Evolutionary conservation across 495 filamentous ascomycete species (phyloP).

Genomic region (Daldinia bambusicola): DNA sequence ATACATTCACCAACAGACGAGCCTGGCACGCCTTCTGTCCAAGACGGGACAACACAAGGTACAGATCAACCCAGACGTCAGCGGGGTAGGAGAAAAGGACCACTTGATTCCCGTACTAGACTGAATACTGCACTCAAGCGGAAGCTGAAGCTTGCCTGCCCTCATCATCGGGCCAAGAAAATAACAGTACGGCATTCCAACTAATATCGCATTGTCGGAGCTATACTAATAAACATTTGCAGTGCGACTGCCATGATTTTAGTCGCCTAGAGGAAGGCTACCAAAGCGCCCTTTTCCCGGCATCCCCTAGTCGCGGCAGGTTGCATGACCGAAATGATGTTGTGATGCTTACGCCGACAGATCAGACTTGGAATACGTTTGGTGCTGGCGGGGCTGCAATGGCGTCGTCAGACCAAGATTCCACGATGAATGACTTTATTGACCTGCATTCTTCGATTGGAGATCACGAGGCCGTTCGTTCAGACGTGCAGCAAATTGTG

Average conservation of each 20-base stretch:
- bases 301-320: conserved; percentile 15
- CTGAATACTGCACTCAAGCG: conserved; percentile 44
- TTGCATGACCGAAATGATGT: conserved; percentile 13
- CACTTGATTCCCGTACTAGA: conserved; percentile 36
- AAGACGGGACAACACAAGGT: conserved; percentile 20
- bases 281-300: background rate
- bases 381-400: conserved; percentile 37
- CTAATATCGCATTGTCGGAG: background rate
- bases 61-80: conserved; percentile 24
- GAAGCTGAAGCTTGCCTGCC: conserved; percentile 44
- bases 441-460: conserved; percentile 15
- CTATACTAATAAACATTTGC: conserved; percentile 22
- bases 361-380: conserved; percentile 40
- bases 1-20: conserved; percentile 41
- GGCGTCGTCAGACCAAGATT: conserved; percentile 27
- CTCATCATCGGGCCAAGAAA: conserved; percentile 41
- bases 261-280: conserved; percentile 40
- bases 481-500: conserved; percentile 27
- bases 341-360: conserved; percentile 7
- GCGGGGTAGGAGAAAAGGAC: conserved; percentile 46
- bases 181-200: conserved; percentile 36
- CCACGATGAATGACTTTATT: conserved; percentile 14
- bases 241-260: conserved; percentile 49
- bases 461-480: conserved; percentile 22
- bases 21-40: conserved; percentile 17